A percentile compares a stretch with the other conserved stretches of the same genome.
These are phyloP conservation scores for Tulasnella sp. DNA, from an alignment of 768 basidiomycete species.

Conservation along the genomic window DNA sequence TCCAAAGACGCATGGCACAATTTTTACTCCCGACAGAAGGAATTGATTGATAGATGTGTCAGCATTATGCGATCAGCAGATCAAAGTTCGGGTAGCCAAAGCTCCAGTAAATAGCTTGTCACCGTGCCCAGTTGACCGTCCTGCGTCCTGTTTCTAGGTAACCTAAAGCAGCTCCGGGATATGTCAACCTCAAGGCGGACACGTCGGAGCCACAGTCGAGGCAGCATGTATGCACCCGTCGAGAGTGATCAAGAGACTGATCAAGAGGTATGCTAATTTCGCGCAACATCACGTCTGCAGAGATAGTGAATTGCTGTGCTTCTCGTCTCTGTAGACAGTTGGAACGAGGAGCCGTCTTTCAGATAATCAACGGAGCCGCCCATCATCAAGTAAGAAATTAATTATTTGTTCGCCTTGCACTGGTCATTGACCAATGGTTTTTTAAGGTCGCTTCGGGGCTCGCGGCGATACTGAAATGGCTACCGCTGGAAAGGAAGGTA, in stretches of 20 bases:
- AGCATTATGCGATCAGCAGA: not conserved
- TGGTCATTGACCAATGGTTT: too few species aligned
- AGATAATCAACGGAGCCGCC: not conserved
- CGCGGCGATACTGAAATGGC: not conserved
- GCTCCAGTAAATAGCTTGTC: not conserved
- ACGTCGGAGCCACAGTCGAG: not conserved
- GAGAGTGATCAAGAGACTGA: not conserved
- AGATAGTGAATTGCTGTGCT: not conserved
- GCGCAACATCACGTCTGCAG: not conserved
- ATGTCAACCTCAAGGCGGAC: not conserved
- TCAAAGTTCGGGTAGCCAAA: not conserved
- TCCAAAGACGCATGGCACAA: not conserved
- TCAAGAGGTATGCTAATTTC: not conserved
- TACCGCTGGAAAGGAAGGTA: not conserved
- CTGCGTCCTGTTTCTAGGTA: not conserved
- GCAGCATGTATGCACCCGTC: too few species aligned
- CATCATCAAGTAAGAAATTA: not conserved
- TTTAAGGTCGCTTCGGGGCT: not conserved
- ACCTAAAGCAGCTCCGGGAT: not conserved
- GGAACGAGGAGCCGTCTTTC: not conserved
- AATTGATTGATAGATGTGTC: not conserved
- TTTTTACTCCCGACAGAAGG: not conserved
- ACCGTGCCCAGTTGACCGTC: not conserved
- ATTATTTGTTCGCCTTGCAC: too few species aligned
- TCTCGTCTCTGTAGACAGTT: not conserved